Percentiles rank a stretch among this genome's conserved stretches.
phyloP scores from a whole-genome alignment of 208 protist genomes.

The Histomonas meleagridis region DNA sequence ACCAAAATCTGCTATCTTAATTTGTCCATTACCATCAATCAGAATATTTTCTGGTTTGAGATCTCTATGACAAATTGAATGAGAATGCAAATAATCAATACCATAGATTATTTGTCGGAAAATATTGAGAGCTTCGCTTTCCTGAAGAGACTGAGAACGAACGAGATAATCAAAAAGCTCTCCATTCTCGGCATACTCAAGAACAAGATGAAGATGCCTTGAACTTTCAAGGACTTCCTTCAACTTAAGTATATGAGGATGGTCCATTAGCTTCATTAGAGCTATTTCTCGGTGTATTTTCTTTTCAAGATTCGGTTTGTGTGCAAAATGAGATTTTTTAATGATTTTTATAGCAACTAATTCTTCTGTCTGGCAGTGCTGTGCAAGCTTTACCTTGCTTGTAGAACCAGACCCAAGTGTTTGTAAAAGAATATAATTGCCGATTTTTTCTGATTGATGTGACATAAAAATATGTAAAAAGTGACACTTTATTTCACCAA shows the following conservation, averaged over 20 bases:
- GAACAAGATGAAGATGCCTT: neutral
- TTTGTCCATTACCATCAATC: neutral
- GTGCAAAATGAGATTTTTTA: neutral
- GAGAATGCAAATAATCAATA: neutral
- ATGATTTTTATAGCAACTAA: conserved; percentile 34
- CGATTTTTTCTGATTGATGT: too few species aligned
- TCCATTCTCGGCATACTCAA: neutral
- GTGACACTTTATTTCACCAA: too few species aligned
- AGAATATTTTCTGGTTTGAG: conserved; percentile 21
- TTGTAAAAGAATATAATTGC: neutral
- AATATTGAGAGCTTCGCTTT: neutral
- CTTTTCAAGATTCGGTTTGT: neutral
- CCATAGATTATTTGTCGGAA: conserved; percentile 11
- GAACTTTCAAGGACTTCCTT: neutral
- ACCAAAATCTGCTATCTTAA: conserved; percentile 13
- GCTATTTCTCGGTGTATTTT: neutral
- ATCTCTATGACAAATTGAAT: neutral
- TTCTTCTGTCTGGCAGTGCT: neutral
- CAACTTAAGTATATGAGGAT: neutral
- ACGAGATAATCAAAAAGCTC: conserved; percentile 15
- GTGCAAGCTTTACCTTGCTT: neutral
- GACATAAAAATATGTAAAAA: too few species aligned
- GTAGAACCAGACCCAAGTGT: neutral
- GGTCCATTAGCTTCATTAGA: neutral
- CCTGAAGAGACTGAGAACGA: neutral